Evolutionary conservation across 2,329 filamentous ascomycete species (phyloP), one percentile per base, ranked within the genome.

Genomic region (Aaosphaeria pasadenensis): DNA sequence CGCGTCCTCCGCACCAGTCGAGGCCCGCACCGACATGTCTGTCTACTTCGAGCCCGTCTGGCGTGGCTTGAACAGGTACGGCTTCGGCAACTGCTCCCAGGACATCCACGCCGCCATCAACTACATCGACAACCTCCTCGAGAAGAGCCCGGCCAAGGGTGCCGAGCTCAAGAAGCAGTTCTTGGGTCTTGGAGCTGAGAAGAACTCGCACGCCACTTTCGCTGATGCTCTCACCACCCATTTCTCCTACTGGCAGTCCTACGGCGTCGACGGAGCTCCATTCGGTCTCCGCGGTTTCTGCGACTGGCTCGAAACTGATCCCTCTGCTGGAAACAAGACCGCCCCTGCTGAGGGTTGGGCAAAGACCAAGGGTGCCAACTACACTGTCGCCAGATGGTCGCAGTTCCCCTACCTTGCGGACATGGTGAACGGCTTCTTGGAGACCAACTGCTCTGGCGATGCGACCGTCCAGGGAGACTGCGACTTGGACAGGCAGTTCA

Each of bases 31-130:
- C n/a, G 70, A 80, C 48, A 77, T 79, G 72, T 72, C 71, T n/a
- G 61, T 71, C 24, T 81, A 79, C 56, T 80, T 70, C 45, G 76
- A 80, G 24, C 74, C 77, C 35, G 59, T 81, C 2, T 75, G 75
- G 53, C 70, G 67, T 7, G 76, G 74, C 3, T 68, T 81, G 64
- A 67, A 72, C 4, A 53, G 48, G 2, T 62, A 68, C 38, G 71
- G 71, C 11, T 72, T 62, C 29, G 65, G 64, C 3, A 79, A 79
- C 57, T 82, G 79, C 60, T 72, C 75, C 9, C 65, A 67, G 9
- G 77, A 81, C 49, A 69, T 79, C 43, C 69, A 76, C 11, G 74
- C 75, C 5, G 76, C 75, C 4, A 64, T 79, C 35, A 51, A 63
- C 29, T 77, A 77, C 52, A 76, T 81, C 40, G 79, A 82, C 53